These are phyloP conservation scores for Phycomyces nitens DNA, from an alignment of 192 early-diverging fungal species.

Conservation along the genomic window DNA sequence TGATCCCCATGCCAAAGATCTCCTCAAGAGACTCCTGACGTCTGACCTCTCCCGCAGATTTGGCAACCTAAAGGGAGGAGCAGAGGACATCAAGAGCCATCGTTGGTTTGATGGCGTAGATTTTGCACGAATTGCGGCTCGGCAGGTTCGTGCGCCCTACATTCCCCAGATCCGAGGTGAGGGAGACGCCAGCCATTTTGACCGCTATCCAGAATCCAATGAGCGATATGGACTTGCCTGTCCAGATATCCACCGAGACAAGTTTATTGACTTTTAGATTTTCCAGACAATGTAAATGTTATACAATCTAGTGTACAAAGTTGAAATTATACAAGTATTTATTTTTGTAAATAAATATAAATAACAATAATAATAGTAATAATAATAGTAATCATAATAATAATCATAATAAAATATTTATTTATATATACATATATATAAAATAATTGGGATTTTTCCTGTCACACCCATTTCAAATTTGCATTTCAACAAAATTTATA, in stretches of 20 bases:
- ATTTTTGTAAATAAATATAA: too few relatives aligned
- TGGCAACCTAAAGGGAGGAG: constrained; percentile 83
- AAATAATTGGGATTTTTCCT: too few relatives aligned
- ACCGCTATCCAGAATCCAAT: constrained; percentile 87
- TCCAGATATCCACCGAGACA: constrained; percentile 22
- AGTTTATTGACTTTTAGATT: constrained; percentile 19
- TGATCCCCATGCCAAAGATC: constrained; percentile 76
- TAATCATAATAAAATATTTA: too few relatives aligned
- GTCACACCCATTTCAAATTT: too few relatives aligned
- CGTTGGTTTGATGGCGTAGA: constrained; percentile 94
- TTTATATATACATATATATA: too few relatives aligned
- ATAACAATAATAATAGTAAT: too few relatives aligned
- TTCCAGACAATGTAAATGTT: neutral
- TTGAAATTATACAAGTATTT: too few relatives aligned
- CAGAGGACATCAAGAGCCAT: constrained; percentile 90
- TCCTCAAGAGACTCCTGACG: constrained; percentile 77
- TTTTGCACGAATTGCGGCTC: constrained; percentile 72
- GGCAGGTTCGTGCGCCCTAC: constrained; percentile 83
- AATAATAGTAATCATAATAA: too few relatives aligned
- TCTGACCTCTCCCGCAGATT: constrained; percentile 80
- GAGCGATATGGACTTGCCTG: constrained; percentile 74
- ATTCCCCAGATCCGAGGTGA: constrained; percentile 75
- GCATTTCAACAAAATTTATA: too few relatives aligned
- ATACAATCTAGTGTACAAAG: neutral
- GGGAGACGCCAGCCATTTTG: constrained; percentile 94